phyloP scores from a whole-genome alignment of 202 grass and related monocot species.

The Musa balbisiana region DNA sequence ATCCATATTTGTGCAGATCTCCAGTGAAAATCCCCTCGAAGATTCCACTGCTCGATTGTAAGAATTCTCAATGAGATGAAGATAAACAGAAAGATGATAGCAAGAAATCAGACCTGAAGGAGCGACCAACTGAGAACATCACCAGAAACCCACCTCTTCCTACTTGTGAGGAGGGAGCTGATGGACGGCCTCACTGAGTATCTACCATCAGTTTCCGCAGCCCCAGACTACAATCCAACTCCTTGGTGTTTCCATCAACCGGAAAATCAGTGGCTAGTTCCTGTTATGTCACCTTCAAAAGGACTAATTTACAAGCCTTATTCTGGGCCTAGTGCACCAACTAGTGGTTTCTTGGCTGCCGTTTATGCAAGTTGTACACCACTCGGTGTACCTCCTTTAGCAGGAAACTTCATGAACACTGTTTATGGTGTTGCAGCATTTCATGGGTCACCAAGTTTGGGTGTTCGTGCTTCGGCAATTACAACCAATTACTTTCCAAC shows the following conservation, averaged over 20 bases:
- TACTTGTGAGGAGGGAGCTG: constrained; percentile 27
- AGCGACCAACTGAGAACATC: constrained; percentile 37
- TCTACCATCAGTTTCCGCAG: constrained; percentile 17
- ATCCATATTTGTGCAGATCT: constrained; percentile 48
- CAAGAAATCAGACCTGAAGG: constrained; percentile 28
- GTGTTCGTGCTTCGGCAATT: constrained; percentile 29
- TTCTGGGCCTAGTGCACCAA: constrained; percentile 51
- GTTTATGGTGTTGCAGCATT: constrained; percentile 44
- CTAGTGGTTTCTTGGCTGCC: constrained; percentile 64
- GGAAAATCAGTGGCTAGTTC: constrained; percentile 74
- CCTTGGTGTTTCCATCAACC: constrained; percentile 40
- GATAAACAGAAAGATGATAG: constrained; percentile 25
- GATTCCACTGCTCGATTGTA: constrained; percentile 33
- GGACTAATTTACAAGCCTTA: constrained; percentile 89
- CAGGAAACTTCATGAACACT: constrained; percentile 54
- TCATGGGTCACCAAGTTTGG: constrained; percentile 51
- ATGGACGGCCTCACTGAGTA: constrained; percentile 17
- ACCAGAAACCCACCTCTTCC: constrained; percentile 27
- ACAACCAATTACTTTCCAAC: constrained; percentile 52
- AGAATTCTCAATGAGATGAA: constrained; percentile 35
- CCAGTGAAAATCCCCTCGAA: constrained; percentile 27
- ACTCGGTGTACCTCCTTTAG: constrained; percentile 32
- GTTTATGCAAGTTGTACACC: constrained; percentile 48
- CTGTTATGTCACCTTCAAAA: constrained; percentile 75
- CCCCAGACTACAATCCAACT: constrained; percentile 38